Evolutionary conservation across 306 rosid genomes (phyloP).

Genomic region (Quercus robur): DNA sequence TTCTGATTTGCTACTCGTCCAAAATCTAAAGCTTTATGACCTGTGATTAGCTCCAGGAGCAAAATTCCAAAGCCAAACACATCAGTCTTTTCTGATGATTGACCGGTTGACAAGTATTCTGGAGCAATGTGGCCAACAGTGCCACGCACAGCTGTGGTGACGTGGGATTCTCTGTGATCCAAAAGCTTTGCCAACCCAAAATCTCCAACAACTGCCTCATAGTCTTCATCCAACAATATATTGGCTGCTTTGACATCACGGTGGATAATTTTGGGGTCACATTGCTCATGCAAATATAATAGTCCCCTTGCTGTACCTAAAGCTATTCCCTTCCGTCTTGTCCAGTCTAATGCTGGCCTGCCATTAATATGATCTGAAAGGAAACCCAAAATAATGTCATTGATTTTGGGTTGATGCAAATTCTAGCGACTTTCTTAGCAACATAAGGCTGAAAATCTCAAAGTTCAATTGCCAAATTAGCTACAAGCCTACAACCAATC

Average conservation of each 20-base stretch:
- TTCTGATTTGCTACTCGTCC: conserved; percentile 95
- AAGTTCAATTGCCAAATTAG: not conserved
- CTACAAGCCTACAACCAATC: not conserved
- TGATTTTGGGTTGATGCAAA: conserved; percentile 2
- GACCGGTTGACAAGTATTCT: conserved; percentile 92
- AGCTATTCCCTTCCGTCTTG: conserved; percentile 85
- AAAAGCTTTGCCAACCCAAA: conserved; percentile 97
- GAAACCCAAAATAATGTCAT: conserved; percentile 28
- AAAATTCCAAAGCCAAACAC: conserved; percentile 97
- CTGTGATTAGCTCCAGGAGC: conserved; percentile 91
- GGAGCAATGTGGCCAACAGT: conserved; percentile 98
- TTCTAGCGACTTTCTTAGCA: not conserved
- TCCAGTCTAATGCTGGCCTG: conserved; percentile 84
- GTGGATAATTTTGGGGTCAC: conserved; percentile 96
- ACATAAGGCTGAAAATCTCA: not conserved
- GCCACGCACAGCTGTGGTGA: conserved; percentile 97
- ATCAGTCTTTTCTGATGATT: conserved; percentile 95
- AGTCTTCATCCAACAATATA: conserved; percentile 90
- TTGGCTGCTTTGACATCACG: conserved; percentile 99
- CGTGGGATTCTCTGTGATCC: conserved; percentile 96
- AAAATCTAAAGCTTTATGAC: conserved; percentile 93
- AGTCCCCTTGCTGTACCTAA: conserved; percentile 97
- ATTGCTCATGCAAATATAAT: conserved; percentile 95
- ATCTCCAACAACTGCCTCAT: conserved; percentile 97
- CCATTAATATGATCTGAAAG: conserved; percentile 70